Conservation (phyloP, 352 stramenopile species). For the Pythium guiyangense region DNA sequence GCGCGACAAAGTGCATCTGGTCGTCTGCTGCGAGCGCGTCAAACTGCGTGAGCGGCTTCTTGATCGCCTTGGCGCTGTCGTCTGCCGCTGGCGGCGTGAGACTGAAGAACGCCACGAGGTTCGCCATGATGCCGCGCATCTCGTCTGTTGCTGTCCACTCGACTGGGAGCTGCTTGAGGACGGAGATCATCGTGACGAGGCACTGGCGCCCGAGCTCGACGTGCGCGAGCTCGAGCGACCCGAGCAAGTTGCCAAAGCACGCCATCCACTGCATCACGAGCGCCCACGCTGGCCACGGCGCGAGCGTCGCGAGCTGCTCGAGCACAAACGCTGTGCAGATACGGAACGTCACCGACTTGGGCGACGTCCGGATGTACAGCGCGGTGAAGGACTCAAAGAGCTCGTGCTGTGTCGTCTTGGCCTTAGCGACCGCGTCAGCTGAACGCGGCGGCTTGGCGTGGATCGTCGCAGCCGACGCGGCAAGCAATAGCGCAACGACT, state of each 20-base stretch:
- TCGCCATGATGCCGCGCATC: conserved; percentile 48
- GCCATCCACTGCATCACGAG: conserved; percentile 68
- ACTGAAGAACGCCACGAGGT: conserved; percentile 66
- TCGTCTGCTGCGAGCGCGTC: conserved; percentile 40
- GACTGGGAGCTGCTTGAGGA: conserved; percentile 72
- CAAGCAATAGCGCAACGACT: conserved; percentile 49
- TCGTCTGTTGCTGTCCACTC: conserved; percentile 37
- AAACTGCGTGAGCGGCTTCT: conserved; percentile 29
- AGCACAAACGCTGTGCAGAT: conserved; percentile 72
- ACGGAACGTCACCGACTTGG: conserved; percentile 67
- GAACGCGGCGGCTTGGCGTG: conserved; percentile 18
- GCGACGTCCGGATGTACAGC: conserved; percentile 63
- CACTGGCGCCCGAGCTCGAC: conserved; percentile 57
- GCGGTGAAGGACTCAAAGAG: conserved; percentile 56
- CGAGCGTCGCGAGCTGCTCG: conserved; percentile 43
- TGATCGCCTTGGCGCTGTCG: background rate
- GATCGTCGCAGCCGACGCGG: conserved; percentile 4
- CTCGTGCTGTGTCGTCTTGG: too few relatives aligned
- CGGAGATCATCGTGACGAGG: conserved; percentile 63
- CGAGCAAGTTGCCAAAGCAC: conserved; percentile 59
- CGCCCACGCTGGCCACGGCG: conserved; percentile 45
- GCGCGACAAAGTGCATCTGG: conserved; percentile 65
- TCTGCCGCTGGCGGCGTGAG: conserved; percentile 19
- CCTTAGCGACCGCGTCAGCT: too few relatives aligned
- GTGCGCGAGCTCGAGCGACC: conserved; percentile 50